A percentile compares a stretch with the other conserved stretches of the same genome.
Conservation (phyloP, 1,284 basidiomycete species). For the Rhodotorula sp. region DNA sequence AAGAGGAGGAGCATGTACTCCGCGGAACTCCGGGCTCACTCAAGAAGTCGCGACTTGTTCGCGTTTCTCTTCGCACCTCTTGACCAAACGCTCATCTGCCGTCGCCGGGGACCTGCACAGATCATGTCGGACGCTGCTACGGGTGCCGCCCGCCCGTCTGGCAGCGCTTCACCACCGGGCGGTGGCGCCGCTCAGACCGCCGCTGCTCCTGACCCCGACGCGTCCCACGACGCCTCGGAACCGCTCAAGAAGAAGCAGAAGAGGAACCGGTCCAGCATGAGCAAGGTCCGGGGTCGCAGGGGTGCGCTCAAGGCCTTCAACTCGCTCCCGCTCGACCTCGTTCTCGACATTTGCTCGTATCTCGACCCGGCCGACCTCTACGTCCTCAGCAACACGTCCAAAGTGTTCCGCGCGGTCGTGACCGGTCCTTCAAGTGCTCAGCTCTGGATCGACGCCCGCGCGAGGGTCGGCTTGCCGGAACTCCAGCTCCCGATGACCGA, state of each 20-base stretch:
- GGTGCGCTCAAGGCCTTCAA: conserved; percentile 12
- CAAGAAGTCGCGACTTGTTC: too few relatives aligned
- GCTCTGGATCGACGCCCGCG: conserved; percentile 17
- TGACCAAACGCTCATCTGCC: too few relatives aligned
- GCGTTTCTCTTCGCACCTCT: too few relatives aligned
- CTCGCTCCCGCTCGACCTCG: conserved; percentile 22
- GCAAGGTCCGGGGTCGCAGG: conserved; percentile 3
- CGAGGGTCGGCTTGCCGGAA: conserved; percentile 12
- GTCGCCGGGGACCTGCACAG: too few relatives aligned
- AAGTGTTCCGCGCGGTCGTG: conserved; percentile 18
- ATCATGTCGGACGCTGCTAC: neutral
- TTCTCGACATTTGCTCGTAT: conserved; percentile 22
- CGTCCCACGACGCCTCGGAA: neutral
- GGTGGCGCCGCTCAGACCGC: neutral
- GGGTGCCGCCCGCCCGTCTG: neutral
- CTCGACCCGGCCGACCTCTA: conserved; percentile 16
- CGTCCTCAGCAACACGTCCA: conserved; percentile 16
- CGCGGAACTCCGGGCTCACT: too few relatives aligned
- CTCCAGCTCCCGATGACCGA: conserved; percentile 11
- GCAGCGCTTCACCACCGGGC: neutral
- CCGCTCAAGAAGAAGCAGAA: neutral
- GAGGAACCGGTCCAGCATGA: neutral
- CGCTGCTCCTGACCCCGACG: neutral
- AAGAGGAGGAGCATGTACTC: too few relatives aligned
- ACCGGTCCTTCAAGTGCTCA: neutral